These are phyloP conservation scores for Dendrobium huoshanense DNA, from an alignment of 106 monocot genomes.

Conservation along the genomic window DNA sequence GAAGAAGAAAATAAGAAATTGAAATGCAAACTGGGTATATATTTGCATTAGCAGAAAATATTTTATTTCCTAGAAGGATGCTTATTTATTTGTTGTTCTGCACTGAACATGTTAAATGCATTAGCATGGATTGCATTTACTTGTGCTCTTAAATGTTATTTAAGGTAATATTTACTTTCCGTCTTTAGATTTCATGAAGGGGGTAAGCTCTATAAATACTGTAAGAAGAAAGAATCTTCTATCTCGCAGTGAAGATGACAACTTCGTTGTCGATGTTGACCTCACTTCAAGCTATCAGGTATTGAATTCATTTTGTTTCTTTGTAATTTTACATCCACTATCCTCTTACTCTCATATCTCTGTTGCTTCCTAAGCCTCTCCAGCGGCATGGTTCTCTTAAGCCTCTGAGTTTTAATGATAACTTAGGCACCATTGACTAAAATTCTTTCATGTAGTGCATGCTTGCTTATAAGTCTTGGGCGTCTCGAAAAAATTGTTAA, in stretches of 20 bases:
- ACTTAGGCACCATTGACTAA: not conserved
- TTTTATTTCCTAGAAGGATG: not conserved
- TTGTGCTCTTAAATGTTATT: not conserved
- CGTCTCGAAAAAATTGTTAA: not conserved
- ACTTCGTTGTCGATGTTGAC: constrained; percentile 70
- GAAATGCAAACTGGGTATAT: not conserved
- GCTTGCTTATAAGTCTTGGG: not conserved
- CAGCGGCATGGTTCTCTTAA: not conserved
- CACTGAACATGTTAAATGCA: not conserved
- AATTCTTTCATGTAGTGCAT: too few relatives aligned
- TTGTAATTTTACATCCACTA: not conserved
- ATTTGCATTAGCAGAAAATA: not conserved
- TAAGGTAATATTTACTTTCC: not conserved
- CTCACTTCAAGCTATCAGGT: constrained; percentile 54
- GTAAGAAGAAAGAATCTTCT: constrained; percentile 48
- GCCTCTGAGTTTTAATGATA: not conserved
- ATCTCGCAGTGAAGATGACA: constrained; percentile 52
- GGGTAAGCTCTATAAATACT: constrained; percentile 39
- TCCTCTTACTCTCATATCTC: not conserved
- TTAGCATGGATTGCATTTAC: not conserved
- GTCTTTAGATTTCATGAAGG: constrained; percentile 50
- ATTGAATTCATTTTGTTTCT: constrained; percentile 8
- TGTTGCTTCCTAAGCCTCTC: not conserved
- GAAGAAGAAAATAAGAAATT: not conserved
- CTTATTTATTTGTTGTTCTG: not conserved